These are phyloP conservation scores for Inonotus obliquus DNA, from an alignment of 1,284 basidiomycete genomes.

Conservation along the genomic window DNA sequence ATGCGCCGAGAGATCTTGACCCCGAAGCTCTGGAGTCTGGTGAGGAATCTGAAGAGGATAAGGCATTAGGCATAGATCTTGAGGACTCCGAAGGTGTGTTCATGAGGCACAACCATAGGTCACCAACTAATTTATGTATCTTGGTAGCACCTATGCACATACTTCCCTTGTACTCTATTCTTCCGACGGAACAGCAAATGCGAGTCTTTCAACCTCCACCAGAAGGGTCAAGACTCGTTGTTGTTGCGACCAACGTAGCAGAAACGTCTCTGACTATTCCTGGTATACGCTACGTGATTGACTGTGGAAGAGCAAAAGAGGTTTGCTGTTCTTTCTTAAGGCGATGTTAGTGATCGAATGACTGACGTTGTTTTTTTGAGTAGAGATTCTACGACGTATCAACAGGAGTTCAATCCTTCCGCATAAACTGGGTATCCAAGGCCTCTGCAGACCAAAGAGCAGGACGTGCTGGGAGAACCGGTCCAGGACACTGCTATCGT, in stretches of 20 bases:
- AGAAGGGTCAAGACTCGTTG: slow-evolving; percentile 58
- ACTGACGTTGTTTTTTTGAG: not conserved
- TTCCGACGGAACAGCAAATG: slow-evolving; percentile 73
- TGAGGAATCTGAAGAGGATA: slow-evolving; percentile 43
- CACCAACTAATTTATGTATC: not conserved
- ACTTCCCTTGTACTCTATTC: slow-evolving; percentile 69
- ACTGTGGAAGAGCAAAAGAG: slow-evolving; percentile 81
- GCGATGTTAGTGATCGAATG: not conserved
- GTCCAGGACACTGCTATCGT: slow-evolving; percentile 77
- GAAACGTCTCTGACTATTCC: slow-evolving; percentile 80
- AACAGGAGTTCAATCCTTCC: slow-evolving; percentile 67
- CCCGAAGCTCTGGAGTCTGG: slow-evolving; percentile 38
- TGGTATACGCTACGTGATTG: slow-evolving; percentile 72
- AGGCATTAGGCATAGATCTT: slow-evolving; percentile 47
- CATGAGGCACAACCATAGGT: not conserved
- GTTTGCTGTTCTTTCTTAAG: slow-evolving; percentile 34
- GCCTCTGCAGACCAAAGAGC: slow-evolving; percentile 71
- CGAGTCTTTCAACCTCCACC: slow-evolving; percentile 67
- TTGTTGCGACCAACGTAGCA: slow-evolving; percentile 75
- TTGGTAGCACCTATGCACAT: slow-evolving; percentile 61
- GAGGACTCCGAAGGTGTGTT: slow-evolving; percentile 59
- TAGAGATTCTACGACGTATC: slow-evolving; percentile 54
- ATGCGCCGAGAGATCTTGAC: slow-evolving; percentile 42
- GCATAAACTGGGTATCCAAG: slow-evolving; percentile 73
- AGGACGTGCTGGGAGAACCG: slow-evolving; percentile 74